A percentile compares a stretch with the other conserved stretches of the same genome.
phyloP scores from a whole-genome alignment of 331 rosid species.

The Arachis monticola region DNA sequence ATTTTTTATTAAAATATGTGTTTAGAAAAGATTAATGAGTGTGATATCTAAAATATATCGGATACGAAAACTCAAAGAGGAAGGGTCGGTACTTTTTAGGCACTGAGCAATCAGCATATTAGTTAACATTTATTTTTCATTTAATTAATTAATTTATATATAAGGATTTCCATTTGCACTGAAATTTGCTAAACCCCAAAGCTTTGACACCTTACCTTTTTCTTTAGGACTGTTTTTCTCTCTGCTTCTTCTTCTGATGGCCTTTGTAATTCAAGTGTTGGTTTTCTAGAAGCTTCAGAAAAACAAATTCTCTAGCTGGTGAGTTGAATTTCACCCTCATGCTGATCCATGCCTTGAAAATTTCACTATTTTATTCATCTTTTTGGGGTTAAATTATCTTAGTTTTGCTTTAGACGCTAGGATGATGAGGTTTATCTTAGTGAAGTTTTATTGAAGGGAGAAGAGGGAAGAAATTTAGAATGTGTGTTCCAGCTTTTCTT shows the following conservation, averaged over 20 bases:
- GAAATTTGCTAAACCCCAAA: neutral
- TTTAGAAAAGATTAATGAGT: too few relatives aligned
- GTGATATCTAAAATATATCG: too few relatives aligned
- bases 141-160: neutral
- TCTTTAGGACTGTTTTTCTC: neutral
- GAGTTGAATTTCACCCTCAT: neutral
- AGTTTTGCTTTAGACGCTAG: neutral
- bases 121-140: too few relatives aligned
- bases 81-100: too few relatives aligned
- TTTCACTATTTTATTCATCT: neutral
- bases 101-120: too few relatives aligned
- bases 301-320: conserved; percentile 20
- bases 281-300: neutral
- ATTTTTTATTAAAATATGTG: too few relatives aligned
- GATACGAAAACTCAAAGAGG: too few relatives aligned
- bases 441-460: conserved; percentile 32
- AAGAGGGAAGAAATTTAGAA: conserved; percentile 4
- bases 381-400: neutral
- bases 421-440: neutral
- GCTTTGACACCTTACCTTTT: neutral
- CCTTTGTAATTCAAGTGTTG: neutral
- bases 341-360: neutral
- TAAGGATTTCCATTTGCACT: neutral
- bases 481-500: conserved; percentile 8
- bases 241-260: neutral